Conservation (phyloP, 768 basidiomycete species). For the Leccinum rimulosum region DNA sequence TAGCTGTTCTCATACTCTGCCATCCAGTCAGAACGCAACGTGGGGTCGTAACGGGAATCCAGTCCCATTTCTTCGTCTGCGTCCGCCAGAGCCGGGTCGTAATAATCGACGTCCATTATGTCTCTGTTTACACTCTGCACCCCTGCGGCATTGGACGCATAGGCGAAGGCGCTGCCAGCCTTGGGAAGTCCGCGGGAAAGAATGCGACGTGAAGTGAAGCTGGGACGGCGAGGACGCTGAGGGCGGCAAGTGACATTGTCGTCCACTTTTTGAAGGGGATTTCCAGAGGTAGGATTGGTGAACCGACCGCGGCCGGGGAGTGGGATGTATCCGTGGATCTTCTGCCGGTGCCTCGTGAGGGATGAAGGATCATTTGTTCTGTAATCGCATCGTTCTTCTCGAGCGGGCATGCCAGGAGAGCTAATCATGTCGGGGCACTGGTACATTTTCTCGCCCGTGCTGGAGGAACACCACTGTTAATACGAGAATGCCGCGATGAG, state of each 20-base stretch:
- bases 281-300: background rate
- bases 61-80: conserved; percentile 8
- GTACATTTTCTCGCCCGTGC: conserved; percentile 21
- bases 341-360: conserved; percentile 26
- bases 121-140: background rate
- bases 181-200: background rate
- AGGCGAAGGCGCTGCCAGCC: background rate
- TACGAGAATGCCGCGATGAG: background rate
- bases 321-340: conserved; percentile 21
- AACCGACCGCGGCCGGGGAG: conserved; percentile 1
- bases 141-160: background rate
- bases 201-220: background rate
- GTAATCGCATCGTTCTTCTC: conserved; percentile 15
- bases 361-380: conserved; percentile 26
- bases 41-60: conserved; percentile 4
- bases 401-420: background rate
- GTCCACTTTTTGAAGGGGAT: background rate
- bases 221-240: background rate
- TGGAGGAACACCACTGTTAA: background rate
- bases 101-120: background rate
- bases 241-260: background rate
- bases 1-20: conserved; percentile 12
- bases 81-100: background rate
- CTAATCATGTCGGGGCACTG: conserved; percentile 14
- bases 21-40: conserved; percentile 15